Evolutionary conservation across 495 filamentous ascomycete species (phyloP), one percentile per base, ranked within the genome.

Genomic region (Lophiostoma macrostomum): DNA sequence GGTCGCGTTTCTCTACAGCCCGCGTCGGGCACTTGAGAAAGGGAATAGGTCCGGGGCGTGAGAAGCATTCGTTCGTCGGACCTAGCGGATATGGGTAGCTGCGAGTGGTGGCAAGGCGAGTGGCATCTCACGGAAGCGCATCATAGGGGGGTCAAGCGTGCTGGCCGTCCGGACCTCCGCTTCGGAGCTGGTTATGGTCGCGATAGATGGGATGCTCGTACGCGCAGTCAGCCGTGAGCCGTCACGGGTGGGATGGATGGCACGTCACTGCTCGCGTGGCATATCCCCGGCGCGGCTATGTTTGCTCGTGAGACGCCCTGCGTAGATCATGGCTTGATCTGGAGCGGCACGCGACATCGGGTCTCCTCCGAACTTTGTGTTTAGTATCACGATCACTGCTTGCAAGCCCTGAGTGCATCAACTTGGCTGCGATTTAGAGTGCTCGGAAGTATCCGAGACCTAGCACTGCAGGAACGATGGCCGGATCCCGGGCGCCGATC

Each of bases 11-110:
- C 24, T 24, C 29, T 49, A 25, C 39, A 25, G 42, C 56, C 63
- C 34, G 46, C 48, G 58, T 68, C 65, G 14, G 63, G 60, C 12
- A 38, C 37, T 41, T 63, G 60, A 22, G 65, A 54, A 22, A 66
- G 58, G 18, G 39, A 20, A 49, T 60, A 68, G 8, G 58, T 60
- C 22, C 63, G 60, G 12, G 63, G 63, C 23, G 60, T 62, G 25
- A 68, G 55, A 16, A 68, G 54, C 65, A 68, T 68, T 42, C 40
- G 48, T 22, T 30, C 40, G 37, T n/a, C 28, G 53, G 47, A 46
- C 38, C 53, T 62, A 57, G 58, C 53, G 51, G 51, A 31, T 28
- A 44, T 53, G 22, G 58, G 57, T 27, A 60, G 37, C 28, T 29
- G 37, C n/a, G 28, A 16, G 30, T 25, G 31, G 43, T 36, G 34